A percentile compares a stretch with the other conserved stretches of the same genome.
These are phyloP conservation scores for Teunomyces panamensis DNA, from an alignment of 805 yeast species.

Conservation along the genomic window DNA sequence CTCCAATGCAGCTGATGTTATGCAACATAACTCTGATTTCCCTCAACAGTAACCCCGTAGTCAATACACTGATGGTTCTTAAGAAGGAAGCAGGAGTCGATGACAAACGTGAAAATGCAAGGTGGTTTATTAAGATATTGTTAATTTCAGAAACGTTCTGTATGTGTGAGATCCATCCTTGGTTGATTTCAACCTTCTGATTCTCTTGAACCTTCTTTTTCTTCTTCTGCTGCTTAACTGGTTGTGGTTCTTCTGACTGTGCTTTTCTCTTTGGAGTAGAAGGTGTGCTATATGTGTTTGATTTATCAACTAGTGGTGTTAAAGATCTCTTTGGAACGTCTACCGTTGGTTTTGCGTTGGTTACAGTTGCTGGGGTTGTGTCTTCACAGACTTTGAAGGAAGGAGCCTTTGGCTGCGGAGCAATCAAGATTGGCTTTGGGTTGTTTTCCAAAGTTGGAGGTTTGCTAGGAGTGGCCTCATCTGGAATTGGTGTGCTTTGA, in stretches of 20 bases:
- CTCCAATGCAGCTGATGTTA: slow-evolving; percentile 67
- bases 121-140: slow-evolving; percentile 72
- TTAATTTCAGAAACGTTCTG: slow-evolving; percentile 50
- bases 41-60: slow-evolving; percentile 44
- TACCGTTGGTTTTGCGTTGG: background rate
- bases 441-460: background rate
- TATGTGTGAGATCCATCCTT: slow-evolving; percentile 20
- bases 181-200: slow-evolving; percentile 26
- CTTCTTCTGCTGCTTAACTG: slow-evolving; percentile 18
- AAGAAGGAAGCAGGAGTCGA: slow-evolving; percentile 82
- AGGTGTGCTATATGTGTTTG: slow-evolving; percentile 19
- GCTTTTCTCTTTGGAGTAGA: slow-evolving; percentile 25
- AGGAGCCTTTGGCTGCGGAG: background rate
- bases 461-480: slow-evolving; percentile 9
- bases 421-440: background rate
- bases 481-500: background rate
- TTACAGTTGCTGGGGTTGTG: slow-evolving; percentile 9
- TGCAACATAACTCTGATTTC: slow-evolving; percentile 45
- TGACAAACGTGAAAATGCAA: slow-evolving; percentile 85
- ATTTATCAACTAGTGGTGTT: slow-evolving; percentile 26
- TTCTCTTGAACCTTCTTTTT: slow-evolving; percentile 25
- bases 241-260: slow-evolving; percentile 39
- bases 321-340: slow-evolving; percentile 9
- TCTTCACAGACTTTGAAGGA: slow-evolving; percentile 13
- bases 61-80: slow-evolving; percentile 56